A percentile compares a stretch with the other conserved stretches of the same genome.
Evolutionary conservation across 2,329 filamentous ascomycete species (phyloP).

Genomic region (Acarospora socialis): DNA sequence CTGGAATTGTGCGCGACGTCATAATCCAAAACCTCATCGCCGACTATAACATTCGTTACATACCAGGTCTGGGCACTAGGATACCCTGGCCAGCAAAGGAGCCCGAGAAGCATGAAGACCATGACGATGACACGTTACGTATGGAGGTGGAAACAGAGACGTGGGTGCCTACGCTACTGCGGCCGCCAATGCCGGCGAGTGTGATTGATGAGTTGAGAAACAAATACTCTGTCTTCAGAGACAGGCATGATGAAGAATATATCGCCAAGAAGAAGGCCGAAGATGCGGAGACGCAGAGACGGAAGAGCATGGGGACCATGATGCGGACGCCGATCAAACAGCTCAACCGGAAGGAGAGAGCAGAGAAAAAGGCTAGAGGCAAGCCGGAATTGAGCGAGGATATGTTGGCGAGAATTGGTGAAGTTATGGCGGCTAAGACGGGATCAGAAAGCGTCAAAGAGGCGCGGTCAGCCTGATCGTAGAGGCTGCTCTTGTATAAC

Average conservation of each 20-base stretch:
- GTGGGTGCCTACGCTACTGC: slow-evolving; percentile 63
- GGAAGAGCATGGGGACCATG: slow-evolving; percentile 6
- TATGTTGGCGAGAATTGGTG: slow-evolving; percentile 11
- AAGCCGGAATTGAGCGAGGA: slow-evolving; percentile 5
- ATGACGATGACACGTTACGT: slow-evolving; percentile 57
- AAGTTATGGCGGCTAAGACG: slow-evolving; percentile 9
- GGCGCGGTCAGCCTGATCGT: too few relatives aligned
- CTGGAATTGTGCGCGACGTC: slow-evolving; percentile 54
- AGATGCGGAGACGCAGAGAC: slow-evolving; percentile 24
- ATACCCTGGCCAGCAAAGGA: slow-evolving; percentile 62
- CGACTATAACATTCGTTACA: slow-evolving; percentile 37
- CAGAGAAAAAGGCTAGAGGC: slow-evolving; percentile 1
- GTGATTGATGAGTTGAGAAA: slow-evolving; percentile 77
- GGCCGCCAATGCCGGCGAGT: slow-evolving; percentile 61
- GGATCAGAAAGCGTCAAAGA: too few relatives aligned
- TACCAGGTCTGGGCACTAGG: slow-evolving; percentile 55
- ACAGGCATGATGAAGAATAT: slow-evolving; percentile 63
- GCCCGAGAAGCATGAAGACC: slow-evolving; percentile 30
- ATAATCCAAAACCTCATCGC: slow-evolving; percentile 59
- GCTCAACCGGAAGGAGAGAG: slow-evolving; percentile 4
- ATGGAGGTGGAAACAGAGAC: slow-evolving; percentile 60
- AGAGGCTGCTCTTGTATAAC: too few relatives aligned
- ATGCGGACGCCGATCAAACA: slow-evolving; percentile 8
- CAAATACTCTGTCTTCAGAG: slow-evolving; percentile 69
- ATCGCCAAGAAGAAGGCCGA: slow-evolving; percentile 43